Base-by-base conservation (phyloP, 1,284 basidiomycete genomes). In the Cryptococcus sp. region DNA sequence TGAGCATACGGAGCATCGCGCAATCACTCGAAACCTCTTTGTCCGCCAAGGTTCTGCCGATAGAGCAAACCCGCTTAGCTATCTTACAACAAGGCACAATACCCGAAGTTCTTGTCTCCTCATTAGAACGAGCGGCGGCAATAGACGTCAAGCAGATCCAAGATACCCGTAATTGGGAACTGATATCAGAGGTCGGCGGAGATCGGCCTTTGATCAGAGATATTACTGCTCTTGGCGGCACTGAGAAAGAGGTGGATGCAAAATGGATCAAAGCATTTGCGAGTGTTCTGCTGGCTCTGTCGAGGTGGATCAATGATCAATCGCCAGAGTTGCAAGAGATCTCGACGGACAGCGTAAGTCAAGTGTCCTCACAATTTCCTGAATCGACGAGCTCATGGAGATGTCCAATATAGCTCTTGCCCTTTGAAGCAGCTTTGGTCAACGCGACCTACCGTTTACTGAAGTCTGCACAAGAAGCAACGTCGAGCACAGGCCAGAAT, bases 141-240 rank as follows among this genome's bases (percentile, higher is more conserved):
- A 55, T 39, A 20, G 55, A 42, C 5, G 19, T 25, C 0, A 15
- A 39, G 41, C 46, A 46, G 1, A 19, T 55, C 19, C 51, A 47
- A 8, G 69, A 72, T 57, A 58, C 52, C 3, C 55, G 70, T 51
- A 65, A 69, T 43, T 70, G 66, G 64, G 69, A 69, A 41, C 42
- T 70, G 52, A 51, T 72, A 25, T 47, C 56, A 17, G 56, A 63
- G 20, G 63, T 67, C 13, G 68, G 65, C 1, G 65, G 68, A 8
- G 52, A 59, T 16, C 27, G 53, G 46, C 41, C 45, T 3, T 13
- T 47, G 1, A 41, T 67, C 16, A 53, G 27, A n/a, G 64, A 64
- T 13, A 39, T 72, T 41, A 59, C 57, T 20, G 23, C 39, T 10
- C 19, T 64, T 49, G 54, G 56, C 3, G 38, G 35, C 30, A 5